Base-by-base conservation (phyloP, 352 stramenopile genomes). In the Phytophthora foliorum region DNA sequence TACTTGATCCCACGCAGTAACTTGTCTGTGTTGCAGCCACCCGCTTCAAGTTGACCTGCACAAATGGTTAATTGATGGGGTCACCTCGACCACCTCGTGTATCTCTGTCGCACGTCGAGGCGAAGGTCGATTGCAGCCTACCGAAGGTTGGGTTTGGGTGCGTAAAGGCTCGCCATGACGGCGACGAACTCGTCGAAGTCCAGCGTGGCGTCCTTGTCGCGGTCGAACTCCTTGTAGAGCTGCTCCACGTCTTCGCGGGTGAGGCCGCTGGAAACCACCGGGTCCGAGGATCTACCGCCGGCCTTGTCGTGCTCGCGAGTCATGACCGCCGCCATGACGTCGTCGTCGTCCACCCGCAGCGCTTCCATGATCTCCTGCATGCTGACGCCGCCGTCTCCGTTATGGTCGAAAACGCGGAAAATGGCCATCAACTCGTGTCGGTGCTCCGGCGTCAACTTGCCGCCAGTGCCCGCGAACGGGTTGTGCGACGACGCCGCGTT, bases 291-390 rank as follows among this genome's bases (percentile, higher is more conserved):
- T 29, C 57, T 24, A 4, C 9, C 25, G 32, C 45, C 71, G 7
- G 57, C 55, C 29, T 77, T 71, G 2, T 64, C 55, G 24, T 78
- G 69, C 44, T 88, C 72, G 6, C 65, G 70, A 0, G 74, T 56
- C 65, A 78, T 83, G 5, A 86, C 69, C 2, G 69, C 61, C 8
- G 74, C 71, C 57, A 89, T 81, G 4, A 75, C 69, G n/a, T 91
- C 82, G 60, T 91, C 83, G 19, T 93, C 81, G 13, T 90, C 80
- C 1, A 90, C 82, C 2, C 82, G 77, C 29, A 93, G 56, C 9
- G 81, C 81, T 27, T 91, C 85, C 64, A 93, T 76, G 52, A 93
- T 85, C 65, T 93, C 85, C n/a, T 91, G 70, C 51, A 91, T 80
- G 19, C 75, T 88, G 51, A 93, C 81, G 7, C 79, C 78, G 7